Conservation (phyloP, 1,139 yeast genomes). For the Tardiomyces blankii region DNA sequence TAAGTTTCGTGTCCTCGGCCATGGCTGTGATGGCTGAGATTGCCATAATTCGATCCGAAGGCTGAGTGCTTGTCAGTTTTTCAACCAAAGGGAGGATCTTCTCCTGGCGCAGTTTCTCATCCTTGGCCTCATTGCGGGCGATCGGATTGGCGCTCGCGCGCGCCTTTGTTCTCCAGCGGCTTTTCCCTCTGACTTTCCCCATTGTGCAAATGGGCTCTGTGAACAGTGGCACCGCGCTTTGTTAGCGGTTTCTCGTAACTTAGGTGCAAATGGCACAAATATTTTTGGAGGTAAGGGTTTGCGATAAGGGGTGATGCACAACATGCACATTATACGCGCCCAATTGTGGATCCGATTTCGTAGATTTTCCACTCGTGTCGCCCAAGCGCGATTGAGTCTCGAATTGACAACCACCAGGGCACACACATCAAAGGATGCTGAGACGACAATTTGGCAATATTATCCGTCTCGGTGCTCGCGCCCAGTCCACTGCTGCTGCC, state of each 20-base stretch:
- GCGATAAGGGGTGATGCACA: background rate
- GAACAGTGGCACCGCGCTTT: too few species aligned
- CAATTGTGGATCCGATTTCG: background rate
- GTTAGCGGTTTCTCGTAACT: background rate
- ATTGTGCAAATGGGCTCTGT: too few species aligned
- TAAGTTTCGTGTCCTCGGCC: constrained; percentile 55
- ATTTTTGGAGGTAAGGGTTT: background rate
- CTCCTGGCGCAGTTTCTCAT: constrained; percentile 8
- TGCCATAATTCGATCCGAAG: constrained; percentile 73
- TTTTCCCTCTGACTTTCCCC: background rate
- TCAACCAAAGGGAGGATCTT: constrained; percentile 55
- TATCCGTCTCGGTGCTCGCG: background rate
- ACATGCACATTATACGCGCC: background rate
- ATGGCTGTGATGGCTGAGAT: constrained; percentile 61
- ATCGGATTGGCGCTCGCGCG: background rate
- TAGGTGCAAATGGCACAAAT: background rate
- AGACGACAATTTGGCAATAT: too few species aligned
- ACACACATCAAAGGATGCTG: too few species aligned
- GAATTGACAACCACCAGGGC: too few species aligned
- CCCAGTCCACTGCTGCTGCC: constrained; percentile 2
- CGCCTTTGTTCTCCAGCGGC: background rate
- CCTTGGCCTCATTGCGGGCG: background rate
- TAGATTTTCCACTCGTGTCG: too few species aligned
- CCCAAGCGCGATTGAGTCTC: too few species aligned
- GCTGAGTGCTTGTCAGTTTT: constrained; percentile 48